Evolutionary conservation across 306 rosid species (phyloP).

Genomic region (Pyrus bretschneideri): DNA sequence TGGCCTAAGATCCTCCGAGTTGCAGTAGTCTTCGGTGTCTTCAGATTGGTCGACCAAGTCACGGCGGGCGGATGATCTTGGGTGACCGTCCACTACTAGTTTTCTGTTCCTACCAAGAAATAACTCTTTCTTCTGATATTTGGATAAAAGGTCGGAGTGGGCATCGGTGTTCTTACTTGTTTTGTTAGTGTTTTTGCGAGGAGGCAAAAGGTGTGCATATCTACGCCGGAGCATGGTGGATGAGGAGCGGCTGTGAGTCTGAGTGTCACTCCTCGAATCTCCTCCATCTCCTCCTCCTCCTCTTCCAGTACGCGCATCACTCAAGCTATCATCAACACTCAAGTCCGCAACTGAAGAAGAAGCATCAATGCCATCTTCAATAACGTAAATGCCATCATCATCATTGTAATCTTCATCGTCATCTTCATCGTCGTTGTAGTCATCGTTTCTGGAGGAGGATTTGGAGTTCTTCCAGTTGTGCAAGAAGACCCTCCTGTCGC

Average conservation of each 20-base stretch:
- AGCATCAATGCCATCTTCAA: conserved; percentile 28
- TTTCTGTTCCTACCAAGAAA: conserved; percentile 37
- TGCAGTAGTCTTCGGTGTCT: conserved; percentile 56
- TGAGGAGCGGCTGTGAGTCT: conserved; percentile 39
- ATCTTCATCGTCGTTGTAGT: conserved; percentile 17
- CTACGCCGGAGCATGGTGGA: conserved; percentile 34
- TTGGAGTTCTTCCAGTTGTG: conserved; percentile 76
- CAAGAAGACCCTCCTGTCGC: conserved; percentile 55
- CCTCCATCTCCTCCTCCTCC: conserved; percentile 1
- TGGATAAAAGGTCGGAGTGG: conserved; percentile 41
- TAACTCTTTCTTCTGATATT: conserved; percentile 34
- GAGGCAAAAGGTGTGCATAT: conserved; percentile 40
- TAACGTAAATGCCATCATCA: conserved; percentile 22
- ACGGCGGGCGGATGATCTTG: conserved; percentile 29
- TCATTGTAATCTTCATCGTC: conserved; percentile 26
- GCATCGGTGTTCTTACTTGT: conserved; percentile 42
- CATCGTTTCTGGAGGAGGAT: conserved; percentile 34
- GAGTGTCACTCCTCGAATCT: conserved; percentile 54
- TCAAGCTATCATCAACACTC: conserved; percentile 57
- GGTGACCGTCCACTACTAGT: conserved; percentile 32
- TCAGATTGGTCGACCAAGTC: conserved; percentile 65
- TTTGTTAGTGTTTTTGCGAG: conserved; percentile 23
- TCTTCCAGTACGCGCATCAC: conserved; percentile 53
- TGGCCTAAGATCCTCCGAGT: conserved; percentile 57
- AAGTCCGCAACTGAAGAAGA: conserved; percentile 44